A percentile compares a stretch with the other conserved stretches of the same genome.
Evolutionary conservation across 2,329 filamentous ascomycete species (phyloP).

Genomic region (Plectosphaerella cucumerina): DNA sequence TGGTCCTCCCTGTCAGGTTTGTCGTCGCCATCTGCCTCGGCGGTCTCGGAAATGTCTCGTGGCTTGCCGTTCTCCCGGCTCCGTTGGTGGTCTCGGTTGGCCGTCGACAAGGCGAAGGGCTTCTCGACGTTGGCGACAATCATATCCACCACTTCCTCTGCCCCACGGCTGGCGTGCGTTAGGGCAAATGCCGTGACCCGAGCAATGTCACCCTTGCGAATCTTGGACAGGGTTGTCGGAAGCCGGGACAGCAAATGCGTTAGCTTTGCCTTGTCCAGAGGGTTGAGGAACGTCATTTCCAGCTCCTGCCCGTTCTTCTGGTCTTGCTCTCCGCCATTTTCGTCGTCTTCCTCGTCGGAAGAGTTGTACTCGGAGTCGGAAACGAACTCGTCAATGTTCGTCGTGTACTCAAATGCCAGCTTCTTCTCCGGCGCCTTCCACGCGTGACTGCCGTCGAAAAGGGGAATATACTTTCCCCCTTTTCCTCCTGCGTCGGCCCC

Average conservation of each 20-base stretch:
- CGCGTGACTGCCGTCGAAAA: constrained; percentile 73
- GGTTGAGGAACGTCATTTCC: constrained; percentile 69
- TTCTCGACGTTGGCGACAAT: constrained; percentile 77
- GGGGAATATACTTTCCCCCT: constrained; percentile 51
- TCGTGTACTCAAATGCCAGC: constrained; percentile 78
- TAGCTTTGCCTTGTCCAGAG: constrained; percentile 78
- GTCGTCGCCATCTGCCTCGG: constrained; percentile 30
- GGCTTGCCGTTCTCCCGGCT: constrained; percentile 19
- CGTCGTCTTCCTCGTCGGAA: constrained; percentile 74
- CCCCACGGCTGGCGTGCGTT: constrained; percentile 76
- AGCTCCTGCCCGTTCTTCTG: constrained; percentile 33
- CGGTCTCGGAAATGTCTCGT: constrained; percentile 30
- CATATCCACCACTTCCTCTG: constrained; percentile 87
- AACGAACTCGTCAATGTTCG: constrained; percentile 71
- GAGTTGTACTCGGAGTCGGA: constrained; percentile 84
- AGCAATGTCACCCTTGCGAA: constrained; percentile 82
- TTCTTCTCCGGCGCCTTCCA: constrained; percentile 74
- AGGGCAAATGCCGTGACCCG: constrained; percentile 86
- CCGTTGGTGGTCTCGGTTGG: constrained; percentile 41
- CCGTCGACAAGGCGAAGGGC: constrained; percentile 69
- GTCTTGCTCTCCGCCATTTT: constrained; percentile 53
- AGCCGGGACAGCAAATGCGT: constrained; percentile 79
- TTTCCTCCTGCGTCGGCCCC: constrained; percentile 45
- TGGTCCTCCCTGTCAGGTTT: constrained; percentile 36
- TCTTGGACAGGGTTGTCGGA: constrained; percentile 67